These are phyloP conservation scores for Fusarium continuum DNA, from an alignment of 2,329 filamentous ascomycete genomes.

Conservation along the genomic window DNA sequence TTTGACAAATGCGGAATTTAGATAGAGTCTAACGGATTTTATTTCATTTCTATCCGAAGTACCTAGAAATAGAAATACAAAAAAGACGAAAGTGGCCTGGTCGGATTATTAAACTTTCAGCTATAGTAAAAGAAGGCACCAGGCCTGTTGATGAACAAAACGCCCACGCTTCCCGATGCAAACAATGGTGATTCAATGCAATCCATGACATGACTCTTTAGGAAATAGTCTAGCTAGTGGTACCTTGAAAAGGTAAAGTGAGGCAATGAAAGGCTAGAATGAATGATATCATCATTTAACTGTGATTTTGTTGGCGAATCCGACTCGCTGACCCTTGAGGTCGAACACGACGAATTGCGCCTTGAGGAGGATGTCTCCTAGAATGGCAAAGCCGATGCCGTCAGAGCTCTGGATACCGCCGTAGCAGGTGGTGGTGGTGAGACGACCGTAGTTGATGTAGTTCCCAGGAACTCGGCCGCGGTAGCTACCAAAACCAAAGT, in stretches of 20 bases:
- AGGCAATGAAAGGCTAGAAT: not conserved
- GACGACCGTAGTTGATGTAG: slow-evolving; percentile 51
- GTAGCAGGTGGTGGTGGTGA: slow-evolving; percentile 46
- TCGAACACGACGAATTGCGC: slow-evolving; percentile 57
- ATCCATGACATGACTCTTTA: not conserved
- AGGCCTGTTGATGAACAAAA: slow-evolving; percentile 9
- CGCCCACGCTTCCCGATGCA: slow-evolving; percentile 37
- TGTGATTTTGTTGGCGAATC: slow-evolving; percentile 52
- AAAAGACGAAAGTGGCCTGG: not conserved
- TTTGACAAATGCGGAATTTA: not conserved
- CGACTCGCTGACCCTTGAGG: slow-evolving; percentile 44
- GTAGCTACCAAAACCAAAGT: slow-evolving; percentile 48
- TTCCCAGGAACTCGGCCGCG: slow-evolving; percentile 48
- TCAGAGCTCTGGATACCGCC: slow-evolving; percentile 52
- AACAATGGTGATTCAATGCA: slow-evolving; percentile 2
- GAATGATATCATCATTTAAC: slow-evolving; percentile 3
- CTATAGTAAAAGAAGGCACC: slow-evolving; percentile 24
- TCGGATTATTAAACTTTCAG: slow-evolving; percentile 20
- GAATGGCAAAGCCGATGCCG: slow-evolving; percentile 50
- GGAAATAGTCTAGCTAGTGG: not conserved
- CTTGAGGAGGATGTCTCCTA: slow-evolving; percentile 56
- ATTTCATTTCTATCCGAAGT: not conserved
- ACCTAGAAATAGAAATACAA: not conserved
- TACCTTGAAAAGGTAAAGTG: not conserved
- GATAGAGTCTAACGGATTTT: not conserved